A percentile compares a stretch with the other conserved stretches of the same genome.
Evolutionary conservation across 2,329 filamentous ascomycete species (phyloP).

Genomic region (Fusarium acutatum): DNA sequence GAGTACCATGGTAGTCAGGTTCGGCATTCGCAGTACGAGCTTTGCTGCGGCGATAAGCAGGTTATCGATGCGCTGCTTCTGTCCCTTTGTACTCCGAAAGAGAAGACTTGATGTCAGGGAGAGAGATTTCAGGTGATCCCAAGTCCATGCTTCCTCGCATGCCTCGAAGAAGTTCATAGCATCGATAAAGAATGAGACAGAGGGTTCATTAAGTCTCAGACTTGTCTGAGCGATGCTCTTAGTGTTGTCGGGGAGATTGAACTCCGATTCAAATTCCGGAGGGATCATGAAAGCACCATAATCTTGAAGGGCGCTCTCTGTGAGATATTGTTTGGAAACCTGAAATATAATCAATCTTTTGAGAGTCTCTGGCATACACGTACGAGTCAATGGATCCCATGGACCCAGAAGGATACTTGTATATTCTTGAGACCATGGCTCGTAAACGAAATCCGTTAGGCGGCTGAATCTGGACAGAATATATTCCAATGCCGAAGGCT

Average conservation of each 20-base stretch:
- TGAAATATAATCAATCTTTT: neutral
- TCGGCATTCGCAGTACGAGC: neutral
- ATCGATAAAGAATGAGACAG: neutral
- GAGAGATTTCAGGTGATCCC: neutral
- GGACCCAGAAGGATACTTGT: too few species aligned
- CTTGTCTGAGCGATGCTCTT: neutral
- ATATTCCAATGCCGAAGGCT: too few species aligned
- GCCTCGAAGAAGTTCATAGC: neutral
- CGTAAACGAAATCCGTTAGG: neutral
- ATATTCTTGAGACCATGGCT: neutral
- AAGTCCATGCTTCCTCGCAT: neutral
- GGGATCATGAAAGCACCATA: too few species aligned
- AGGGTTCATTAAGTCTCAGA: neutral
- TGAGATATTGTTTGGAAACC: neutral
- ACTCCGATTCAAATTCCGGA: too few species aligned
- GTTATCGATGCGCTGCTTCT: accelerated
- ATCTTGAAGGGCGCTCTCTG: neutral
- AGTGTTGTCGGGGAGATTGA: neutral
- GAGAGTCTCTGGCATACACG: neutral
- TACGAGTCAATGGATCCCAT: too few species aligned
- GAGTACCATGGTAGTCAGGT: neutral
- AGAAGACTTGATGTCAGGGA: neutral
- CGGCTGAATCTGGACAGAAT: neutral
- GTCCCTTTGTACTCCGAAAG: accelerated
- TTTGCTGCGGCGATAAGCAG: neutral